Base-by-base conservation (phyloP, 129 eudicot genomes). In the Smallanthus sonchifolius region DNA sequence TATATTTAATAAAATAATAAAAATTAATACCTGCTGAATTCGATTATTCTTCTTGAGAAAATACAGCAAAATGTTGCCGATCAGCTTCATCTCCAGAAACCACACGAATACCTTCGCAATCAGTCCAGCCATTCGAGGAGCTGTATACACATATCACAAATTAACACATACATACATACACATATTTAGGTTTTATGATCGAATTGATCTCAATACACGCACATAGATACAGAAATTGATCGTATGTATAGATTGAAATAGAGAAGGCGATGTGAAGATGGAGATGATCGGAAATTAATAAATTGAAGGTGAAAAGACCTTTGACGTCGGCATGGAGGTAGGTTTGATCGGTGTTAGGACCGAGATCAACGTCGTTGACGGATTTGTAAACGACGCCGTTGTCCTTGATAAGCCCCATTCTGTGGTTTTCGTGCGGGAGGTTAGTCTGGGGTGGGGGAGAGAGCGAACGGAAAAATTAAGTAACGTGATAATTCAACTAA, bases 41-140 rank as follows among this genome's bases (percentile, higher is more conserved):
- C 89, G 85, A 63, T 95, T 95, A 71, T 95, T 86, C 66, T 78
- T 91, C 88, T 88, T 88, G 65, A 95, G 72, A 70, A 95, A 75
- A 78, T 95, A 95, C 4, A 91, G 74, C 61, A 95, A 48, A n/a
- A 95, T 71, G 61, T 75, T 70, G 62, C 97, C 97, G 42, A 95
- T 74, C 32, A 95, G 72, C 44, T 85, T 88, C 67, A 80, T 81
- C 82, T 95, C 97, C 90, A 95, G 66, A 67, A 95, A 60, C 99
- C 96, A 88, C 5, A 77, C 94, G 81, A 87, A 88, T 11, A 91
- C 70, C 77, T 82, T 95, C 16, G 94, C 90, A 43, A 95, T 44
- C 54, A 85, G 36, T 64, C 99, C 99, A 73, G 97, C 94, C 97
- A 95, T 88, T 11, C 99, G 92, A 69, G 99, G 97, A 69, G 97